Percentiles rank a stretch among this genome's conserved stretches.
Conservation (phyloP, 768 basidiomycete species). For the Candolleomyces efflorescens region DNA sequence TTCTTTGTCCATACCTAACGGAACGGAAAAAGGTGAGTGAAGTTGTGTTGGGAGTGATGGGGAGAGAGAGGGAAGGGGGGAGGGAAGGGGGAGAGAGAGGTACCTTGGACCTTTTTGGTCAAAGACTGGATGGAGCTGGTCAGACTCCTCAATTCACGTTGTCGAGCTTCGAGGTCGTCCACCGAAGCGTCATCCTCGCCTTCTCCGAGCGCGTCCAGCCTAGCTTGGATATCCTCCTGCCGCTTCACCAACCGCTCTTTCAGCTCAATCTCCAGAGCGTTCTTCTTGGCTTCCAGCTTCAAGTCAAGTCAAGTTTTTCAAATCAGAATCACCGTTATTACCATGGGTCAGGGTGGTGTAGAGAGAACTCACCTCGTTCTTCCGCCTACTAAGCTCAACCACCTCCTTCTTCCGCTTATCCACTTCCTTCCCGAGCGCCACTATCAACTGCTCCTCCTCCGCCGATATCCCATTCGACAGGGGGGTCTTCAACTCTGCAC, state of each 20-base stretch:
- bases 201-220: conserved; percentile 74
- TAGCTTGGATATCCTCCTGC: conserved; percentile 70
- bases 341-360: background rate
- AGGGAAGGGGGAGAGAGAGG: too few species aligned
- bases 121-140: conserved; percentile 62
- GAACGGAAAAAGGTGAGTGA: too few species aligned
- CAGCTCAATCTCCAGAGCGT: conserved; percentile 85
- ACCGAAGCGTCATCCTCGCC: conserved; percentile 53
- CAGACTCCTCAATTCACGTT: conserved; percentile 65
- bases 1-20: conserved; percentile 66
- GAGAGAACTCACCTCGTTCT: conserved; percentile 57
- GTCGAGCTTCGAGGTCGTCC: conserved; percentile 65
- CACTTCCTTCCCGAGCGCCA: conserved; percentile 66
- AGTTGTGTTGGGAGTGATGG: too few species aligned
- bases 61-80: too few species aligned
- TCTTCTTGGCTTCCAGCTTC: conserved; percentile 73
- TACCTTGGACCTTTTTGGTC: conserved; percentile 59
- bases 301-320: background rate
- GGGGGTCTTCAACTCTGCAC: conserved; percentile 67
- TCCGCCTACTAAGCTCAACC: conserved; percentile 60
- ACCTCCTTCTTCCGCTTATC: conserved; percentile 71
- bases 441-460: conserved; percentile 68
- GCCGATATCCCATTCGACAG: conserved; percentile 69
- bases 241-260: conserved; percentile 83
- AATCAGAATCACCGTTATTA: too few species aligned